Conservation (phyloP, 2,329 filamentous ascomycete genomes). For the Leptoxyphium fumago region DNA sequence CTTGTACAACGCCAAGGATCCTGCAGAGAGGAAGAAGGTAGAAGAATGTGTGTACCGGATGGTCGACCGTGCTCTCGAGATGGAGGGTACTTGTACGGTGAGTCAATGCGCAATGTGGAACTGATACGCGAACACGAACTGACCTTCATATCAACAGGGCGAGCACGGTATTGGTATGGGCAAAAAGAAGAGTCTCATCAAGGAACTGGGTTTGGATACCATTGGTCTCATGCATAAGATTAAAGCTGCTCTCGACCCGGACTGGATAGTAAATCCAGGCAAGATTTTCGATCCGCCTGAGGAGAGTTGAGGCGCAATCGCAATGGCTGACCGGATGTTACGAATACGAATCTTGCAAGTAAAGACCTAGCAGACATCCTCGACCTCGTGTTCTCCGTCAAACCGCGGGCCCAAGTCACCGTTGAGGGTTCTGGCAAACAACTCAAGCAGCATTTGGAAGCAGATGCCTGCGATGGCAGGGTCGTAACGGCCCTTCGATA, state of each 20-base stretch:
- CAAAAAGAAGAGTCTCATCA: constrained; percentile 66
- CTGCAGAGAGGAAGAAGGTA: constrained; percentile 57
- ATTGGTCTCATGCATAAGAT: constrained; percentile 72
- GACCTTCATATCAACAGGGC: constrained; percentile 27
- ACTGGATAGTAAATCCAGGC: constrained; percentile 82
- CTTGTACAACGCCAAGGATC: constrained; percentile 62
- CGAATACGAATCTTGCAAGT: not conserved
- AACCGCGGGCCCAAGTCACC: constrained; percentile 60
- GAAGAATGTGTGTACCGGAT: constrained; percentile 76
- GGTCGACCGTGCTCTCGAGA: constrained; percentile 78
- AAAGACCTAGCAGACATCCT: constrained; percentile 21
- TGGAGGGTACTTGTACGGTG: constrained; percentile 77
- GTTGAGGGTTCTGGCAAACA: constrained; percentile 67
- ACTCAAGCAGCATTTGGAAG: constrained; percentile 77
- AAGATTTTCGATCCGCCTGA: constrained; percentile 32
- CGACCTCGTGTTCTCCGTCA: constrained; percentile 29
- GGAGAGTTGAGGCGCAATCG: not conserved
- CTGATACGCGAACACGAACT: too few relatives aligned
- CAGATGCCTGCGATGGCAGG: constrained; percentile 74
- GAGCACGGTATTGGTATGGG: constrained; percentile 78
- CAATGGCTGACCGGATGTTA: not conserved
- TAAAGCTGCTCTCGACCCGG: constrained; percentile 68
- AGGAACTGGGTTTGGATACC: constrained; percentile 68
- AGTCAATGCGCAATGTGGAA: not conserved
- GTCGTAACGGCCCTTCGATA: constrained; percentile 83